Percentiles rank a stretch among this genome's conserved stretches.
phyloP scores from a whole-genome alignment of 257 asterid species.

The Przewalskia tangutica region DNA sequence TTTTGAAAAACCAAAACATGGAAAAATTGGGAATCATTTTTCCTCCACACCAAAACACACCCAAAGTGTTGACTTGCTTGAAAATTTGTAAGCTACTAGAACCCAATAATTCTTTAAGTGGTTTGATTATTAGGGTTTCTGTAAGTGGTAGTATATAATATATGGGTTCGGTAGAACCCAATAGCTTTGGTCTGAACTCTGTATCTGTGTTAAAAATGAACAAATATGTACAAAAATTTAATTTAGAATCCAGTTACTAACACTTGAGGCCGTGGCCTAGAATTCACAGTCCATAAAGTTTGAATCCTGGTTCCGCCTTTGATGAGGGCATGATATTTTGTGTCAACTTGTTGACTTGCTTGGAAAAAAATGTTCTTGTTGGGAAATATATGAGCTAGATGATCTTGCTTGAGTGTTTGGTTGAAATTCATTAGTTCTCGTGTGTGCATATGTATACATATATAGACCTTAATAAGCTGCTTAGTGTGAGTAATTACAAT shows the following conservation, averaged over 20 bases:
- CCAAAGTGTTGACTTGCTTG: no score
- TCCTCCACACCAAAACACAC: no score
- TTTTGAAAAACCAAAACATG: no score
- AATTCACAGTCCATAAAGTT: background rate
- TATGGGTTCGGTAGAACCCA: background rate
- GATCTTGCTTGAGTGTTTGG: background rate
- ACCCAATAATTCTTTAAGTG: background rate
- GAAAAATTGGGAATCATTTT: no score
- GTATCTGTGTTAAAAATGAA: background rate
- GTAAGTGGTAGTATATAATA: background rate
- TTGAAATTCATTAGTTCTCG: background rate
- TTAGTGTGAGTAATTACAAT: no score
- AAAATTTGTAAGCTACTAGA: no score
- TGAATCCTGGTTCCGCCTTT: background rate
- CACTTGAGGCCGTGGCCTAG: background rate
- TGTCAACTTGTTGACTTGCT: background rate
- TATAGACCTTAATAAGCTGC: background rate
- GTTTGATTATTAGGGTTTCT: background rate
- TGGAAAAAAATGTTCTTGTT: background rate
- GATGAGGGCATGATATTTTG: background rate
- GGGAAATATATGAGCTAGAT: background rate
- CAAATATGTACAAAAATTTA: background rate
- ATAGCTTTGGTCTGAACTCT: background rate
- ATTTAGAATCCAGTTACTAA: background rate
- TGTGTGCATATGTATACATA: background rate